These are phyloP conservation scores for Plectosphaerella plurivora DNA, from an alignment of 2,329 filamentous ascomycete species.

Conservation along the genomic window DNA sequence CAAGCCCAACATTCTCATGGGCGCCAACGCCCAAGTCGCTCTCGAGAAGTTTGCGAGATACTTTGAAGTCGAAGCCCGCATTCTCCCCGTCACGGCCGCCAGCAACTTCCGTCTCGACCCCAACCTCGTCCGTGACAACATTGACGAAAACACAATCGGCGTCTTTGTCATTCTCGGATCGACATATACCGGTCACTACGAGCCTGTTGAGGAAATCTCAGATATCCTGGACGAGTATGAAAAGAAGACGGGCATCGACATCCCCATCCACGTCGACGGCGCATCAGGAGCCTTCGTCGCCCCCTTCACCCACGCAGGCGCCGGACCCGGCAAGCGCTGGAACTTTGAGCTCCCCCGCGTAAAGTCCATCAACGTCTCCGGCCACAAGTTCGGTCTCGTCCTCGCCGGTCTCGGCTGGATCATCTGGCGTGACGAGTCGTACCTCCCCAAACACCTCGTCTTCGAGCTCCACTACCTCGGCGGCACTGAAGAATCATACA, in stretches of 20 bases:
- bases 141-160: conserved; percentile 76
- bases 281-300: conserved; percentile 59
- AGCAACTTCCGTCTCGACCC: conserved; percentile 61
- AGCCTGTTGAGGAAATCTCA: conserved; percentile 65
- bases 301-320: conserved; percentile 53
- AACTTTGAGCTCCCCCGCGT: conserved; percentile 59
- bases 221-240: conserved; percentile 61
- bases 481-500: conserved; percentile 65
- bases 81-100: conserved; percentile 57
- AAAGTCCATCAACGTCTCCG: conserved; percentile 62
- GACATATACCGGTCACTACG: conserved; percentile 71
- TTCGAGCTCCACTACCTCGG: conserved; percentile 69
- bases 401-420: conserved; percentile 69
- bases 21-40: conserved; percentile 67
- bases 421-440: conserved; percentile 61
- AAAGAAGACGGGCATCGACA: conserved; percentile 55
- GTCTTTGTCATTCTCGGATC: conserved; percentile 68
- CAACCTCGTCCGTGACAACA: conserved; percentile 57
- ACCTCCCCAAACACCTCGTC: conserved; percentile 62
- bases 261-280: conserved; percentile 65
- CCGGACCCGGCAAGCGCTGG: conserved; percentile 56
- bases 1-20: conserved; percentile 72
- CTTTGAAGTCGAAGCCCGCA: conserved; percentile 67
- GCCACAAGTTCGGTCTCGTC: conserved; percentile 58
- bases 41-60: conserved; percentile 71